Evolutionary conservation across 1,284 basidiomycete species (phyloP), one percentile per base, ranked within the genome.

Genomic region (Cryptococcus maquisensis): DNA sequence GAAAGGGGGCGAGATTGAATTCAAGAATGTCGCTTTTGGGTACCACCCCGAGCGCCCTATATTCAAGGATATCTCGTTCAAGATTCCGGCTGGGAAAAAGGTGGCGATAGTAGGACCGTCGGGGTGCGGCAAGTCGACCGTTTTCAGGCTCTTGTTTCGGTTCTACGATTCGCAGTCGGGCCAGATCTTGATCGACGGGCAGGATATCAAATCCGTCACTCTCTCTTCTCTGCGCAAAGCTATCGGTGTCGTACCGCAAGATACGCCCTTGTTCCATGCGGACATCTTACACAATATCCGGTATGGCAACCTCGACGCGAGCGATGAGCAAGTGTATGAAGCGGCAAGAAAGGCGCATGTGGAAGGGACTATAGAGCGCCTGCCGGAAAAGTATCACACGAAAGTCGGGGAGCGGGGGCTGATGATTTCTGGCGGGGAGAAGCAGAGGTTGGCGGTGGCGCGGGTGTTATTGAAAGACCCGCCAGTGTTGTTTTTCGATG

Each of bases 381-480:
- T 98, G 37, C 92, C 93, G 0, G 88, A 93, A 4, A 86, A 87
- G 48, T 98, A 95, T 74, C 69, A 77, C 41, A 98, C 95, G 8
- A 87, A 88, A 69, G 96, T 98, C 10, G 96, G 95, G 1, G 95
- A 98, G 76, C 80, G 95, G 23, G 95, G 95, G 1, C 74, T 98
- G 68, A 98, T 98, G 96, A 92, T 98, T 54, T 93, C 90, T 15
- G 95, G 95, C 0, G 95, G 96, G 0, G 95, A 98, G 80, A 98
- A 98, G 76, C 95, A 98, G 79, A 79, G 96, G 42, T 75, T 98
- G 61, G 96, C 95, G 0, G 90, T 98, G 13, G 96, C 95, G 5
- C 80, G 96, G 16, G 84, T 96, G 42, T 76, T 98, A 64, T 77
- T 98, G 47, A 98, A 98, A 78, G 88, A 98, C 72, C 91, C 95